A percentile compares a stretch with the other conserved stretches of the same genome.
Conservation (phyloP, 169 alveolate species). For the Cryptosporidium ubiquitum region DNA sequence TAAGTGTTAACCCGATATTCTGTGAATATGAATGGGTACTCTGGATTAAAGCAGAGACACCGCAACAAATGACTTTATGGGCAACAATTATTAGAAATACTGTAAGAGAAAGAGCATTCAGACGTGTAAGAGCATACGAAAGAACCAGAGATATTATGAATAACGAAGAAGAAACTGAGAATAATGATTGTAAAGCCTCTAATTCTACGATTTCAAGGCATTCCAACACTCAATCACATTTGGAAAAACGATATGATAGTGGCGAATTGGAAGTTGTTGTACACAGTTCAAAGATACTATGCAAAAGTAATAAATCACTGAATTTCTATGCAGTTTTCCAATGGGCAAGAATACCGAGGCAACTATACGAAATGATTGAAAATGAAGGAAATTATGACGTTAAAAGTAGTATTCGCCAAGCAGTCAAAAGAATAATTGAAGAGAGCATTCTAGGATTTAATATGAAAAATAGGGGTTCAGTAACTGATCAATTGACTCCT, state of each 20-base stretch:
- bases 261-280: conserved; percentile 70
- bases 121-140: conserved; percentile 73
- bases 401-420: conserved; percentile 55
- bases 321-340: conserved; percentile 66
- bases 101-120: conserved; percentile 66
- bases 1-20: conserved; percentile 59
- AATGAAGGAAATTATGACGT: conserved; percentile 73
- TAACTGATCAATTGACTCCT: conserved; percentile 43
- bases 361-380: conserved; percentile 71
- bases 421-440: conserved; percentile 58
- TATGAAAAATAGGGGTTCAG: conserved; percentile 48
- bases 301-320: conserved; percentile 38
- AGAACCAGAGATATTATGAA: conserved; percentile 68
- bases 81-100: conserved; percentile 73
- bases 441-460: conserved; percentile 65
- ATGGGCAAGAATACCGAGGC: conserved; percentile 67
- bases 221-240: not conserved
- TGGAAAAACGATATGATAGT: conserved; percentile 70
- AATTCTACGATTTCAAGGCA: conserved; percentile 9
- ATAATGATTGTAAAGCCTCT: conserved; percentile 69
- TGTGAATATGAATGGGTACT: conserved; percentile 72
- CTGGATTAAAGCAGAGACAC: conserved; percentile 71
- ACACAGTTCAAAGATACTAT: conserved; percentile 38
- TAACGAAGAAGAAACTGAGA: conserved; percentile 37
- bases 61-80: conserved; percentile 73